Conservation (phyloP, 495 filamentous ascomycete genomes). For the Haplographium delicatum region DNA sequence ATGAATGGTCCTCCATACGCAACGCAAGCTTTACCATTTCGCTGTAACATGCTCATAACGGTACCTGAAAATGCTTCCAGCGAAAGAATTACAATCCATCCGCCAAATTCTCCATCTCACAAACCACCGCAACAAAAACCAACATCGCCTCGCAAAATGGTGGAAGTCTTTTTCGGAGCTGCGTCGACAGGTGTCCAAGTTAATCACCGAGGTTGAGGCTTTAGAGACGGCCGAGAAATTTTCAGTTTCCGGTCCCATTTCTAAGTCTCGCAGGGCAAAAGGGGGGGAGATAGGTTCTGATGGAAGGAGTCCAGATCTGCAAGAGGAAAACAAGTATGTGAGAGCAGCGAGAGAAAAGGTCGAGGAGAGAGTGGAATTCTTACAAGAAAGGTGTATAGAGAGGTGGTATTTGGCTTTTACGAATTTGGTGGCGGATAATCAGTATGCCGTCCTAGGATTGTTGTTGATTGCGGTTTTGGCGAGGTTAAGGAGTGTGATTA, state of each 20-base stretch:
- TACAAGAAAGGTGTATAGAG: constrained; percentile 23
- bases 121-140: constrained; percentile 77
- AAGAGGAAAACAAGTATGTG: constrained; percentile 10
- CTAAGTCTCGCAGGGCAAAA: background rate
- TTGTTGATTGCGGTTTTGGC: constrained; percentile 63
- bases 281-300: too few relatives aligned
- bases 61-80: background rate
- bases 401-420: constrained; percentile 48
- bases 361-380: constrained; percentile 12
- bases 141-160: constrained; percentile 68
- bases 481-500: constrained; percentile 45
- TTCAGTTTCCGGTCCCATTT: too few relatives aligned
- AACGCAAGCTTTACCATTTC: too few relatives aligned
- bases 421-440: constrained; percentile 62
- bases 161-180: constrained; percentile 65
- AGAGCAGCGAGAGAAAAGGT: constrained; percentile 17
- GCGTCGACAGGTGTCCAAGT: constrained; percentile 52
- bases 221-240: constrained; percentile 8
- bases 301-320: too few relatives aligned
- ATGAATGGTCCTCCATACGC: too few relatives aligned
- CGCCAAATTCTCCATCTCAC: constrained; percentile 53
- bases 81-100: constrained; percentile 16
- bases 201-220: constrained; percentile 38
- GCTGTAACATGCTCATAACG: background rate
- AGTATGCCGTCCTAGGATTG: constrained; percentile 75